Conservation (phyloP, 495 filamentous ascomycete genomes). For the Penicillium parvum region DNA sequence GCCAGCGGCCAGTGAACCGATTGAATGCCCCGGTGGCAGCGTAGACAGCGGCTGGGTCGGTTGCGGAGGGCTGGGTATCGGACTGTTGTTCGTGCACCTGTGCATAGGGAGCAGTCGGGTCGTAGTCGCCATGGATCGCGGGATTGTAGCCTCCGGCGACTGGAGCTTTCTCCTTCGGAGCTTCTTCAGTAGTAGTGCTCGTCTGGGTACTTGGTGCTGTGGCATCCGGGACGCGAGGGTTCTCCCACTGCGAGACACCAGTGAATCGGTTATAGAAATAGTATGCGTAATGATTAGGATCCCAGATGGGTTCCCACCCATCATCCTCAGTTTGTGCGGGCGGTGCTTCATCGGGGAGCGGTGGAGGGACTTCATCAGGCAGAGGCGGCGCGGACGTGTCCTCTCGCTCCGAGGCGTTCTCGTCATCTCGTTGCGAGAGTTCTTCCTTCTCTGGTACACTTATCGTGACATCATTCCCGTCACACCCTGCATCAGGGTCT, state of each 20-base stretch:
- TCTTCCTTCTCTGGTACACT: constrained; percentile 11
- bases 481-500: constrained; percentile 10
- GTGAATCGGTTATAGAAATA: constrained; percentile 92
- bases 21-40: constrained; percentile 75
- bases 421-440: constrained; percentile 8
- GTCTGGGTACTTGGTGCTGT: constrained; percentile 23
- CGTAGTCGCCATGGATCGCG: constrained; percentile 92
- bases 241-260: constrained; percentile 76
- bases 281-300: constrained; percentile 61
- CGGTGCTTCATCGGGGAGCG: constrained; percentile 50
- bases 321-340: constrained; percentile 59
- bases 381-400: constrained; percentile 42
- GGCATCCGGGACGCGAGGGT: constrained; percentile 67
- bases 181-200: constrained; percentile 9
- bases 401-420: constrained; percentile 16
- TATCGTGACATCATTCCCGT: no score
- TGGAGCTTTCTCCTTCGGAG: constrained; percentile 19
- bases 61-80: constrained; percentile 17
- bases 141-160: constrained; percentile 80
- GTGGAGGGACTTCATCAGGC: constrained; percentile 47
- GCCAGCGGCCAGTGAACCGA: constrained; percentile 86
- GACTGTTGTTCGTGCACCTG: constrained; percentile 43
- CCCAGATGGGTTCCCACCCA: constrained; percentile 87
- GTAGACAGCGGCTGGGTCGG: constrained; percentile 50
- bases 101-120: constrained; percentile 89